A percentile compares a stretch with the other conserved stretches of the same genome.
These are phyloP conservation scores for Polychytrium aggregatum DNA, from an alignment of 192 early-diverging fungal species.

Conservation along the genomic window DNA sequence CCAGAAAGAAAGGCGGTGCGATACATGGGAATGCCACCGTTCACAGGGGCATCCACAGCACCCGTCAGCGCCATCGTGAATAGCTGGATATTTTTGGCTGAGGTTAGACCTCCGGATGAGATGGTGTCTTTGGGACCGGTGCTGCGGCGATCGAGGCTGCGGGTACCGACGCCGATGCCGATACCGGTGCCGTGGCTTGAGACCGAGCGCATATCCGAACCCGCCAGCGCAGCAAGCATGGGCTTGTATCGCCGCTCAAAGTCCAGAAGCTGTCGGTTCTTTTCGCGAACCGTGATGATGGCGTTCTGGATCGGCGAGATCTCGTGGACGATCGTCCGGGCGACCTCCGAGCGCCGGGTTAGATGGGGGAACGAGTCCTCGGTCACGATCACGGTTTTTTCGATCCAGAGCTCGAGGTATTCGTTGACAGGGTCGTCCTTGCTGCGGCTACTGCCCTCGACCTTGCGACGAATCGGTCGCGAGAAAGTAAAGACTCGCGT, in stretches of 20 bases:
- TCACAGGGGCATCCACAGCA: conserved; percentile 72
- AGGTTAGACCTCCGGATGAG: not conserved
- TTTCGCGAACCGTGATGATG: conserved; percentile 52
- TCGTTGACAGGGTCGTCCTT: conserved; percentile 43
- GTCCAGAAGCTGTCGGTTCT: conserved; percentile 47
- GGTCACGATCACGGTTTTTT: conserved; percentile 55
- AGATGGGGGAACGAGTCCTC: conserved; percentile 59
- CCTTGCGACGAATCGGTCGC: conserved; percentile 41
- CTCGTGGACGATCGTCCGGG: conserved; percentile 37
- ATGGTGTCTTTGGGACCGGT: too few relatives aligned
- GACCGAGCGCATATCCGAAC: too few relatives aligned
- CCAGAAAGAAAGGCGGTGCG: conserved; percentile 52
- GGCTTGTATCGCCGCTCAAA: conserved; percentile 37
- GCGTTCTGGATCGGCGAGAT: conserved; percentile 69
- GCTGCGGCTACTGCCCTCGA: not conserved
- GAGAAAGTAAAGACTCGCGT: conserved; percentile 53
- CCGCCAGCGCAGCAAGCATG: not conserved
- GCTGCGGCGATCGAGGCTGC: too few relatives aligned
- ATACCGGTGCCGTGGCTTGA: too few relatives aligned
- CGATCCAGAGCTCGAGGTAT: conserved; percentile 65
- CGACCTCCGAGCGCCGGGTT: conserved; percentile 43
- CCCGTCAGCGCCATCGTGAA: conserved; percentile 77
- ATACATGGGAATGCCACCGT: conserved; percentile 73
- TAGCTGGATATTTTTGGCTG: conserved; percentile 42
- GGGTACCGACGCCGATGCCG: not conserved